Evolutionary conservation across 1,139 yeast species (phyloP), one percentile per base, ranked within the genome.

Genomic region (Zygotorulaspora mrakii): DNA sequence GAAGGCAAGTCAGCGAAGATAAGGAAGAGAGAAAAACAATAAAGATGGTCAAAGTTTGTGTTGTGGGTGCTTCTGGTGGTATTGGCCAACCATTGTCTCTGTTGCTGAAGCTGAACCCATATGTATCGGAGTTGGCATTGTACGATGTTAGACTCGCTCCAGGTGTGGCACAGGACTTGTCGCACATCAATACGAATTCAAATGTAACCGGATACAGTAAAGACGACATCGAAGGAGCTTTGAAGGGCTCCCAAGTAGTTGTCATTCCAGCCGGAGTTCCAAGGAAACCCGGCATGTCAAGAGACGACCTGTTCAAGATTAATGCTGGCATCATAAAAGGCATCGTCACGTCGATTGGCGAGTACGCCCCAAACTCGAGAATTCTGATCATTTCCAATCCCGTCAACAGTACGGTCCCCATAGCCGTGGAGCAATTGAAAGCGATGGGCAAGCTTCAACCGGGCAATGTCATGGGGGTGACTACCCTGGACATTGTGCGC

Each of bases 241-340:
- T 82, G 47, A 62, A 59, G 28, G 78, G 73, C 12, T 64, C 83
- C 2, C 76, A 79, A 45, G 64, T 82, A 46, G 86, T 80, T 18
- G 66, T 81, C 30, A 79, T 80, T 40, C 87, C 88, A n/a, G 88
- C 88, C n/a, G 89, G 88, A 40, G 80, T 82, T 11, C 87, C 88
- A 37, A 73, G 88, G 62, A 81, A 81, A 57, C 87, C 88, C 10
- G 88, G 88, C 14, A 81, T 81, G 87, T 78, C 87, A 20, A 71
- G 89, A 59, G 86, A 82, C 47, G 88, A 82, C 61, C 70, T 82
- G 54, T 82, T 82, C 66, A 79, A 78, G 57, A 79, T 80, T 59
- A 82, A 82, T 62, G 88, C 87, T 2, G 74, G 78, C 8, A 82
- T 82, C 50, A 76, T 82, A 45, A 70, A 77, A 54, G 74, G 72